phyloP scores from a whole-genome alignment of 2,329 filamentous ascomycete species.

The Didymella segeticola region DNA sequence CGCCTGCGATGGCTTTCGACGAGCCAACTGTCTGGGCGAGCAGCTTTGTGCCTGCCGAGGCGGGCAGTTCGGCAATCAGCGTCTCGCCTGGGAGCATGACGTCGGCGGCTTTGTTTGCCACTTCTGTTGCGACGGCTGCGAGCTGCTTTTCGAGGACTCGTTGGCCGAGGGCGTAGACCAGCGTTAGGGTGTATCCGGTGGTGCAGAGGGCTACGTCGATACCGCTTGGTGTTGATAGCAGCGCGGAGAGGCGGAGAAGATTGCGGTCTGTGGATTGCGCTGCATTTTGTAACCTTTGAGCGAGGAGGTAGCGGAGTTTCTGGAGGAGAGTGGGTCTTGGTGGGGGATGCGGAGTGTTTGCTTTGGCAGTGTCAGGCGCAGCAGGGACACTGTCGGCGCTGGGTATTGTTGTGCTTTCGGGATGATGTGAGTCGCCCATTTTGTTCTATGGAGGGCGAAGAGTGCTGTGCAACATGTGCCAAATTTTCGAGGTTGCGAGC shows the following conservation, averaged over 20 bases:
- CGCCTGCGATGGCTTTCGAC: constrained; percentile 61
- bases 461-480: neutral
- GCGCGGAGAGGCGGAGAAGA: constrained; percentile 42
- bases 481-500: neutral
- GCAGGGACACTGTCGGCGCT: constrained; percentile 18
- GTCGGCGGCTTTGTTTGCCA: constrained; percentile 48
- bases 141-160: constrained; percentile 47
- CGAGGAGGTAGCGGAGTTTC: constrained; percentile 25
- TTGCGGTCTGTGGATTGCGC: constrained; percentile 38
- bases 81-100: constrained; percentile 53
- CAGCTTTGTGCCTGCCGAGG: constrained; percentile 39
- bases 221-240: constrained; percentile 51
- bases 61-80: constrained; percentile 47
- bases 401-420: constrained; percentile 32
- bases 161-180: constrained; percentile 50
- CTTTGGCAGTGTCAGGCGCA: constrained; percentile 14
- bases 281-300: constrained; percentile 27
- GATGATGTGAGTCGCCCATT: constrained; percentile 30
- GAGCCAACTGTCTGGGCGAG: constrained; percentile 43
- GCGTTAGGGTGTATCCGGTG: constrained; percentile 52
- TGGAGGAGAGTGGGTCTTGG: constrained; percentile 14
- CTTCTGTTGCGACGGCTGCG: constrained; percentile 42
- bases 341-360: constrained; percentile 16
- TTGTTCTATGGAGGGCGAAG: neutral
- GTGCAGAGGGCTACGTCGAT: constrained; percentile 53